phyloP scores from a whole-genome alignment of 306 rosid genomes.

The Rosa multiflora region DNA sequence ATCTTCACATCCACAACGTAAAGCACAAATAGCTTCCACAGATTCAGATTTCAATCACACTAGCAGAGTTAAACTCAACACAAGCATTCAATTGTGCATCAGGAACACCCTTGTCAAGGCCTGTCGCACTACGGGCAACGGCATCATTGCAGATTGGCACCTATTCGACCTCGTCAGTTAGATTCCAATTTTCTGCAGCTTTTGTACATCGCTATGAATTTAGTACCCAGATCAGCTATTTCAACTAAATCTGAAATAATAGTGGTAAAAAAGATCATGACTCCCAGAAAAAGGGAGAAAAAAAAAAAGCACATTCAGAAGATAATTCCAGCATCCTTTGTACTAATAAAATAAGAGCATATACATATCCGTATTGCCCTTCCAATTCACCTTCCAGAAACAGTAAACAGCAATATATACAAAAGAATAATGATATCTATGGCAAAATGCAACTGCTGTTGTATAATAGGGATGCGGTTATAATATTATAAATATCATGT shows the following conservation, averaged over 20 bases:
- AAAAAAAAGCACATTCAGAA: not conserved
- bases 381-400: not conserved
- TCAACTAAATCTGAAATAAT: conserved; percentile 51
- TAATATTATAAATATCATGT: not conserved
- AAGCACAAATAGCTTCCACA: not conserved
- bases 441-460: not conserved
- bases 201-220: conserved; percentile 65
- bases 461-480: not conserved
- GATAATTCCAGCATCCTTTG: not conserved
- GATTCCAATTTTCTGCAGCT: conserved; percentile 58
- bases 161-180: conserved; percentile 35
- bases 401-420: not conserved
- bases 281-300: not conserved
- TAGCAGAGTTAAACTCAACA: not conserved
- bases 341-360: not conserved
- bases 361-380: not conserved
- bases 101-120: conserved; percentile 61
- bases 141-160: conserved; percentile 74
- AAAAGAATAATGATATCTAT: not conserved
- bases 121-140: conserved; percentile 71
- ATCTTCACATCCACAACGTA: not conserved
- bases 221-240: conserved; percentile 40
- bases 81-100: not conserved
- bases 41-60: not conserved
- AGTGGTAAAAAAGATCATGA: not conserved